phyloP scores from a whole-genome alignment of 495 filamentous ascomycete genomes.

The Neurospora hispaniola region DNA sequence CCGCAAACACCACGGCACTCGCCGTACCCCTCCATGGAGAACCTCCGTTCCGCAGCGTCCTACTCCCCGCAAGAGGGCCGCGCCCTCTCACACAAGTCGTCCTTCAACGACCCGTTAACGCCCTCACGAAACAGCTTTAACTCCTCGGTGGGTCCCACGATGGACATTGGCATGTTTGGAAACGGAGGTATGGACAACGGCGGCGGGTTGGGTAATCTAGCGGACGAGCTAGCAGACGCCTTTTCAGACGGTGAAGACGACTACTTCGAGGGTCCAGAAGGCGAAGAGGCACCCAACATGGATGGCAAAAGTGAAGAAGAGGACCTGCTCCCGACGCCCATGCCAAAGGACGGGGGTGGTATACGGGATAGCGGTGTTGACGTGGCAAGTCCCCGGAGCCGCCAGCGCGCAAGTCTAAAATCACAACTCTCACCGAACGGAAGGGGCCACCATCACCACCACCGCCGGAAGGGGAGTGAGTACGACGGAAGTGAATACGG shows the following conservation, averaged over 20 bases:
- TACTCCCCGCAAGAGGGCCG: conserved; percentile 29
- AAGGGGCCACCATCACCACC: conserved; percentile 20
- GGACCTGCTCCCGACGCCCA: neutral
- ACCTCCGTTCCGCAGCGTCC: conserved; percentile 41
- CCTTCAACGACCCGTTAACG: conserved; percentile 51
- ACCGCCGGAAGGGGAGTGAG: conserved; percentile 37
- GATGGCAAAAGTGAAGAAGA: conserved; percentile 14
- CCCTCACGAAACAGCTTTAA: conserved; percentile 45
- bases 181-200: conserved; percentile 25
- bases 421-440: conserved; percentile 24
- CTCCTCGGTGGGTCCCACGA: conserved; percentile 26
- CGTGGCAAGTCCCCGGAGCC: conserved; percentile 25
- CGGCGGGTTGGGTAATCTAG: conserved; percentile 69
- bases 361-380: conserved; percentile 36
- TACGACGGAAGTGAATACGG: conserved; percentile 55
- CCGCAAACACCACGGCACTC: conserved; percentile 57
- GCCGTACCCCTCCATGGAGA: conserved; percentile 51
- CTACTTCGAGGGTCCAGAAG: conserved; percentile 44
- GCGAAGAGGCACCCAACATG: conserved; percentile 22
- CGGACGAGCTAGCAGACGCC: conserved; percentile 63
- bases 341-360: conserved; percentile 10
- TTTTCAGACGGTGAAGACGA: conserved; percentile 46
- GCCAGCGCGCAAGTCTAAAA: conserved; percentile 22
- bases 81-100: conserved; percentile 43
- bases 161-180: conserved; percentile 40